phyloP scores from a whole-genome alignment of 192 early-diverging fungal genomes.

The Backusella mclennaniae region DNA sequence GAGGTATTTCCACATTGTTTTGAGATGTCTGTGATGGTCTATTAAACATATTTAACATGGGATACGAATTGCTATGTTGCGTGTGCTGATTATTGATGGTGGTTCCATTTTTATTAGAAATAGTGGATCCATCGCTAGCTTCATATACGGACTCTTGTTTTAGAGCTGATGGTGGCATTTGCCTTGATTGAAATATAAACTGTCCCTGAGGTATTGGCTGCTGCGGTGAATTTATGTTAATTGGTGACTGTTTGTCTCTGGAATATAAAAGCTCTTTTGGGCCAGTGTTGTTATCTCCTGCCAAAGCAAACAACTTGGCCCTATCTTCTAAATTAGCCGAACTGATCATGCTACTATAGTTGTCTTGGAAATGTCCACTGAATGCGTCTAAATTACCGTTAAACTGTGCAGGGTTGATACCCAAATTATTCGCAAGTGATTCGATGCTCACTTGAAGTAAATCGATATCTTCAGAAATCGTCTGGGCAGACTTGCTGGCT shows the following conservation, averaged over 20 bases:
- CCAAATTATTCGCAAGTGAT: conserved; percentile 17
- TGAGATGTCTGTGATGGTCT: background rate
- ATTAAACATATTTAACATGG: background rate
- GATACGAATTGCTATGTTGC: background rate
- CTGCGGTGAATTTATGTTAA: background rate
- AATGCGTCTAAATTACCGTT: conserved; percentile 15
- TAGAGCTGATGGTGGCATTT: background rate
- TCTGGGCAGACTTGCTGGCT: conserved; percentile 25
- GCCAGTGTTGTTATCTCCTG: background rate
- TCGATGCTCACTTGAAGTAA: conserved; percentile 22
- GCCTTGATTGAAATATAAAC: background rate
- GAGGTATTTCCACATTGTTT: background rate
- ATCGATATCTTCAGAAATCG: conserved; percentile 31
- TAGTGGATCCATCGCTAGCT: background rate
- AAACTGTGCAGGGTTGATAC: conserved; percentile 19
- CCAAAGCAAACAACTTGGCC: background rate
- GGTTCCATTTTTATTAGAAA: background rate
- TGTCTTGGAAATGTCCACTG: conserved; percentile 1
- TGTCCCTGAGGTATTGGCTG: background rate
- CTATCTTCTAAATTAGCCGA: background rate
- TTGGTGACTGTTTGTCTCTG: background rate
- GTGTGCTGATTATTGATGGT: background rate
- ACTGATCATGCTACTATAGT: conserved; percentile 11
- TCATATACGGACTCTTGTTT: background rate
- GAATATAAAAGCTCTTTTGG: background rate